phyloP scores from a whole-genome alignment of 176 grass and related monocot genomes.

The Areca catechu region DNA sequence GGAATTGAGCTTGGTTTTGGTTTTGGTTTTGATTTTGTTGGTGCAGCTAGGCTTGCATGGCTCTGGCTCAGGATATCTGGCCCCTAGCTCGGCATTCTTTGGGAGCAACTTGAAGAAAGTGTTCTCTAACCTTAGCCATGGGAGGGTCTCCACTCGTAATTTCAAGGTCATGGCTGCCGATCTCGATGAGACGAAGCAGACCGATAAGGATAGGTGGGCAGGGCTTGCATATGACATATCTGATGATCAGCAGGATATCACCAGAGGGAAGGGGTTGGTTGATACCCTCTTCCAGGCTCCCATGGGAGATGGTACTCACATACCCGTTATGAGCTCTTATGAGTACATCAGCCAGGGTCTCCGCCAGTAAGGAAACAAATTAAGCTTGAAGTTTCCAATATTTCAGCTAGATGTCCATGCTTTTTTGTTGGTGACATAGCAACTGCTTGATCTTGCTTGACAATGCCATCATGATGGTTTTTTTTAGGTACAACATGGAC shows the following conservation, averaged over 20 bases:
- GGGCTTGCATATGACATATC: slow-evolving; percentile 10
- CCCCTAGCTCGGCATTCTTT: no score
- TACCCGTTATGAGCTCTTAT: slow-evolving; percentile 12
- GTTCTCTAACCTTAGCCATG: no score
- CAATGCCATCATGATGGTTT: no score
- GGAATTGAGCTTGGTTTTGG: no score
- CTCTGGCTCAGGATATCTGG: no score
- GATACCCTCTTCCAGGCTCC: slow-evolving; percentile 24
- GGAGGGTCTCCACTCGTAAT: no score
- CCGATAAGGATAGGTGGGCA: slow-evolving; percentile 2
- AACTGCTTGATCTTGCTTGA: no score
- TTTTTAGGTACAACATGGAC: slow-evolving; percentile 5
- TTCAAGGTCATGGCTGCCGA: slow-evolving; percentile 20
- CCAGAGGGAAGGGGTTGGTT: slow-evolving; percentile 15
- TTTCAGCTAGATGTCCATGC: neutral
- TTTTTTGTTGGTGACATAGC: no score
- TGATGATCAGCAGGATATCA: slow-evolving; percentile 27
- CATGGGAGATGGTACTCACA: slow-evolving; percentile 23
- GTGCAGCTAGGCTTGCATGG: neutral
- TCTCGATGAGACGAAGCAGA: slow-evolving; percentile 17
- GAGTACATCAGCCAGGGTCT: slow-evolving; percentile 25
- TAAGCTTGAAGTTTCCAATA: neutral
- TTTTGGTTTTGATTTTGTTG: neutral
- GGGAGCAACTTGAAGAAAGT: no score
- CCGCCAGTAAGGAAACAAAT: slow-evolving; percentile 2